Evolutionary conservation across 805 yeast genomes (phyloP).

Genomic region (Suhomyces faveliae): DNA sequence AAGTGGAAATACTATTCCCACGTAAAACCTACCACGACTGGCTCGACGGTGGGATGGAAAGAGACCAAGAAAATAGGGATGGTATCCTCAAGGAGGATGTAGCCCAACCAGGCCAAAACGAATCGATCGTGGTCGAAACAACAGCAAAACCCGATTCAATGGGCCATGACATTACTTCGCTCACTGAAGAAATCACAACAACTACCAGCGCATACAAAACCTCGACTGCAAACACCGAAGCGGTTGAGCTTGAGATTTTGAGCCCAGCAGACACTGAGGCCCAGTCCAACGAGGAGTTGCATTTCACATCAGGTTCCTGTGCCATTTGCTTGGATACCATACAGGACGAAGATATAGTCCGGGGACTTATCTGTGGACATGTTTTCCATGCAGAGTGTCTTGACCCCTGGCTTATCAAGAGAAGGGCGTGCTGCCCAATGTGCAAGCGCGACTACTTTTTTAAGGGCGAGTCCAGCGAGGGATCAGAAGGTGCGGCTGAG

Average conservation of each 20-base stretch:
- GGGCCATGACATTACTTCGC: neutral
- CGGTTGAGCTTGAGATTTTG: neutral
- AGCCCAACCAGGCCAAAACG: neutral
- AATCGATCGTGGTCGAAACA: neutral
- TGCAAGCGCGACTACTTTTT: conserved; percentile 69
- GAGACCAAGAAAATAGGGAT: conserved; percentile 44
- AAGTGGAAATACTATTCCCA: conserved; percentile 63
- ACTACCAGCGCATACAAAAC: neutral
- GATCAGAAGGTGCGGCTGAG: neutral
- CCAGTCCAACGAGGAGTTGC: conserved; percentile 21
- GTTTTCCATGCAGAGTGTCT: conserved; percentile 78
- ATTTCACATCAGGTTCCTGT: conserved; percentile 67
- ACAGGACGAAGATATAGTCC: conserved; percentile 60
- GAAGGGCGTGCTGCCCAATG: conserved; percentile 81
- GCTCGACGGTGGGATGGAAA: conserved; percentile 60
- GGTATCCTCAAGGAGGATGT: conserved; percentile 43
- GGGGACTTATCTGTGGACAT: conserved; percentile 80
- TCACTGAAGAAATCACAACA: neutral
- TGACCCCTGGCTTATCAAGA: conserved; percentile 75
- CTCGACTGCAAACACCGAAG: conserved; percentile 15
- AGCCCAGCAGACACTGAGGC: neutral
- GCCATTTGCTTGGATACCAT: conserved; percentile 74
- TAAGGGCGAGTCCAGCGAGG: conserved; percentile 14
- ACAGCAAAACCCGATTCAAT: neutral
- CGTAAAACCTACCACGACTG: conserved; percentile 55